Evolutionary conservation across 495 filamentous ascomycete genomes (phyloP).

Genomic region (Penicillium manginii): DNA sequence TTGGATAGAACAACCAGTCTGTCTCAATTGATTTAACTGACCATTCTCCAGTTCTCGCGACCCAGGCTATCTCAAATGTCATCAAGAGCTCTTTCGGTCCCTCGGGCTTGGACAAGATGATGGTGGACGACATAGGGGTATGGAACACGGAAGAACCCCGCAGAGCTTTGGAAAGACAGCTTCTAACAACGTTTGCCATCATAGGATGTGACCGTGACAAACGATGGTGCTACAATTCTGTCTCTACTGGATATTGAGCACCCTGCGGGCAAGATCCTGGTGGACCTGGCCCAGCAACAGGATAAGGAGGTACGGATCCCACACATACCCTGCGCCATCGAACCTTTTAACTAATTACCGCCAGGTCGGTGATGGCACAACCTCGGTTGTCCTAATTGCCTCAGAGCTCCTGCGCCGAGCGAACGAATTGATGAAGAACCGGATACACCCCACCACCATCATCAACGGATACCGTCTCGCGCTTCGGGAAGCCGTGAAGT

Average conservation of each 20-base stretch:
- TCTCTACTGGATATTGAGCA: slow-evolving; percentile 95
- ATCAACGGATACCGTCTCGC: slow-evolving; percentile 98
- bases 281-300: slow-evolving; percentile 97
- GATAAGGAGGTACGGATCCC: slow-evolving; percentile 77
- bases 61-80: slow-evolving; percentile 96
- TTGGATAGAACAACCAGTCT: slow-evolving; percentile 11
- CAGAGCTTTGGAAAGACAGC: slow-evolving; percentile 22
- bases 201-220: slow-evolving; percentile 97
- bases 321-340: not conserved
- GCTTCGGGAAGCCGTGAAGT: slow-evolving; percentile 94
- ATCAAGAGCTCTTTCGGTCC: slow-evolving; percentile 98
- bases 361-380: slow-evolving; percentile 93
- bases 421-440: slow-evolving; percentile 99
- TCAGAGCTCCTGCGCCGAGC: slow-evolving; percentile 91
- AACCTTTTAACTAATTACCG: slow-evolving; percentile 23
- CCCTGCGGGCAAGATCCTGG: slow-evolving; percentile 96
- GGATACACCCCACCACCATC: slow-evolving; percentile 99
- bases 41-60: slow-evolving; percentile 73
- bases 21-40: slow-evolving; percentile 13
- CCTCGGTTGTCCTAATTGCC: slow-evolving; percentile 95
- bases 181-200: slow-evolving; percentile 27
- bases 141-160: slow-evolving; percentile 38
- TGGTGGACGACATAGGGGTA: slow-evolving; percentile 99
- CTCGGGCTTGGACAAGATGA: slow-evolving; percentile 99
- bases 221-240: slow-evolving; percentile 97